Percentiles rank a stretch among this genome's conserved stretches.
phyloP scores from a whole-genome alignment of 768 basidiomycete genomes.

The Leucosporidium creatinivorum region DNA sequence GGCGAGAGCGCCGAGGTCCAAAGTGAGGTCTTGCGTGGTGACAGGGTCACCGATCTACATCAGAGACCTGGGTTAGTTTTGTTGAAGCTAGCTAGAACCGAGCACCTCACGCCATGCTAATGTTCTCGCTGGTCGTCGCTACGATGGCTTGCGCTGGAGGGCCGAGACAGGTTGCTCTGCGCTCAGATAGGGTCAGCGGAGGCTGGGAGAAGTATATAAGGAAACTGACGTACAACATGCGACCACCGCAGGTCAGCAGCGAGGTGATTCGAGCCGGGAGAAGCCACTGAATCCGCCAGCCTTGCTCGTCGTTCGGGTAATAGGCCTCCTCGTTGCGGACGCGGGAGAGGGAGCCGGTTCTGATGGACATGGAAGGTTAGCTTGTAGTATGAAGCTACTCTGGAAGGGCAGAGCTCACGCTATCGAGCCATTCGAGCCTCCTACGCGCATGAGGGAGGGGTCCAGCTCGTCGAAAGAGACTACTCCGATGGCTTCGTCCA shows the following conservation, averaged over 20 bases:
- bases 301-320: constrained; percentile 31
- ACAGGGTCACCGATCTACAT: constrained; percentile 16
- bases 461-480: constrained; percentile 18
- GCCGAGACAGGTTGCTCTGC: constrained; percentile 24
- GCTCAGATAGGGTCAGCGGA: neutral
- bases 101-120: constrained; percentile 19
- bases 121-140: constrained; percentile 15
- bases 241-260: constrained; percentile 1
- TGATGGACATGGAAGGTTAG: neutral
- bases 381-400: neutral
- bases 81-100: neutral
- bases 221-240: constrained; percentile 1
- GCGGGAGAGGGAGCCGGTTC: constrained; percentile 7
- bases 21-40: constrained; percentile 25
- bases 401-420: constrained; percentile 8
- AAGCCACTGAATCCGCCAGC: constrained; percentile 21
- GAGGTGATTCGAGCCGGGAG: constrained; percentile 18
- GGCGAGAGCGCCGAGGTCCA: constrained; percentile 28
- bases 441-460: constrained; percentile 8
- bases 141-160: constrained; percentile 24
- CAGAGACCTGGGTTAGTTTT: no score
- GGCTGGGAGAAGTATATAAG: neutral
- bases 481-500: constrained; percentile 21
- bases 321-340: constrained; percentile 2
- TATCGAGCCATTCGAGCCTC: constrained; percentile 11